Evolutionary conservation across 2,329 filamentous ascomycete genomes (phyloP), one percentile per base, ranked within the genome.

Genomic region (Helotiales sp.): DNA sequence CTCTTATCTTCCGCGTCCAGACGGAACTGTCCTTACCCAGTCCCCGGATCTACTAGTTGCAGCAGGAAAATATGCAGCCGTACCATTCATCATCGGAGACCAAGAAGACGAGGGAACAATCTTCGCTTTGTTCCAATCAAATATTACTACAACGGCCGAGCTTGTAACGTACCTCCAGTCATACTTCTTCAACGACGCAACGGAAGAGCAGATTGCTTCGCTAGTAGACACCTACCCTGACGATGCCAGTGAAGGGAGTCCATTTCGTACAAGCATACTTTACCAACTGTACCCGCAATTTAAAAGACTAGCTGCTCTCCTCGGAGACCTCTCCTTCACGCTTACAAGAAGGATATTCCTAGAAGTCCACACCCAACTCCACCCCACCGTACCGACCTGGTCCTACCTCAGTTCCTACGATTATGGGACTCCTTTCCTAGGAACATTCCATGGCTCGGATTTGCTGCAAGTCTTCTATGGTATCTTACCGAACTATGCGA

Each of bases 61-160:
- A 2, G 66, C 70, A 0, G 84, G 86, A 13, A 78, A 78, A 60
- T 86, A 83, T 61, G 79, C 84, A 7, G 77, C 78, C 12, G 80
- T 87, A 0, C 85, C 85, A 2, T 80, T 87, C 68, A 87, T 88
- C 55, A 81, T 89, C 36, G 89, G 90, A 40, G 82, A 91, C 68
- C 88, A 91, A 71, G 89, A 93, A 75, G 90, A 93, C 68, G 89
- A 93, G 72, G 89, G 89, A 17, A 91, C 89, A 0, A 72, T 92
- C 2, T 91, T 93, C 69, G 77, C 85, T 6, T 76, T 92, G 33
- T 86, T 87, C 71, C 86, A 88, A 62, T 67, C 72, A 38, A 90
- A 91, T 68, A 73, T 92, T 48, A 88, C 83, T 9, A 87, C 79
- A 1, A 83, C 79, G 0, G 72, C 74, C 1, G 72, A 83, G 3